Conservation (phyloP, 495 filamentous ascomycete species). For the Hypoxylon rickii region DNA sequence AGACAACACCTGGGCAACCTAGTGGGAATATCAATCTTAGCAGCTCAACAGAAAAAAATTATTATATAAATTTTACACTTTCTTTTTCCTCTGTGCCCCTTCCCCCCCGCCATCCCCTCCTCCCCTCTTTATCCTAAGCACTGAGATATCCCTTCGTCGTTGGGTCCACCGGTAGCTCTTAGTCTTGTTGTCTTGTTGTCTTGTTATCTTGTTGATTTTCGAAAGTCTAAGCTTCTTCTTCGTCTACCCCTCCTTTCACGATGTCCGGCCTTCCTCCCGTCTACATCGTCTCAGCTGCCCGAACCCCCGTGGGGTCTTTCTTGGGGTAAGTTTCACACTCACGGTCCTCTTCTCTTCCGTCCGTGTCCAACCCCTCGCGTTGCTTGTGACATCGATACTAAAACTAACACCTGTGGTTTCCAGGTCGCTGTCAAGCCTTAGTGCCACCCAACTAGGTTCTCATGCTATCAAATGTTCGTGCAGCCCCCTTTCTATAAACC, state of each 20-base stretch:
- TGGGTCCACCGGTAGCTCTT: no score
- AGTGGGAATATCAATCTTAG: no score
- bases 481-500: constrained; percentile 2
- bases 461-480: constrained; percentile 86
- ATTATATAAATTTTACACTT: neutral
- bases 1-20: no score
- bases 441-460: constrained; percentile 82
- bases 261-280: constrained; percentile 77
- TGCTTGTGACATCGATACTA: neutral
- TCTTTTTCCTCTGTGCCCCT: constrained; percentile 5
- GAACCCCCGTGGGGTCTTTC: constrained; percentile 92
- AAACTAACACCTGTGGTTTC: constrained; percentile 25
- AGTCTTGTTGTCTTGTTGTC: no score
- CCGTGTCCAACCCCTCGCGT: neutral
- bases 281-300: constrained; percentile 90
- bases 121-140: no score
- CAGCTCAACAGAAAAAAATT: no score
- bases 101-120: neutral
- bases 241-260: constrained; percentile 18
- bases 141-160: no score
- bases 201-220: no score
- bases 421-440: constrained; percentile 80
- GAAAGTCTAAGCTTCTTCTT: no score
- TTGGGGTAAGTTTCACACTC: constrained; percentile 67
- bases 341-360: constrained; percentile 6